phyloP scores from a whole-genome alignment of 2,329 filamentous ascomycete genomes.

The Chaetoscypha palmicola region DNA sequence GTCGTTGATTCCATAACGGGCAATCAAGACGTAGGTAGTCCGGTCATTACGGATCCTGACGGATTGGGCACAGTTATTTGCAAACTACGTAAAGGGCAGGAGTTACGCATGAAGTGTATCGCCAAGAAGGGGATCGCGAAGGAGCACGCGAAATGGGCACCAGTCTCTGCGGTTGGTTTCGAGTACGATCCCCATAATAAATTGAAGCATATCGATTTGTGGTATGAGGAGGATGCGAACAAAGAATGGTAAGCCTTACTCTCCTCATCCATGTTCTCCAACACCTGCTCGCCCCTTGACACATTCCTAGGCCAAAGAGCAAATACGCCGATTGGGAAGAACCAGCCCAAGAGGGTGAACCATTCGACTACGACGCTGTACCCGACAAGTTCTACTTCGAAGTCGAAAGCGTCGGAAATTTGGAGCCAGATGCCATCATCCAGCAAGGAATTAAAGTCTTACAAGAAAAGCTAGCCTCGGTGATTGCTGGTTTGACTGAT shows the following conservation, averaged over 20 bases:
- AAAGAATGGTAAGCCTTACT: conserved; percentile 85
- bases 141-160: conserved; percentile 97
- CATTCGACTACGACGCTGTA: conserved; percentile 84
- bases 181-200: conserved; percentile 99
- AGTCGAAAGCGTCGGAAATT: conserved; percentile 79
- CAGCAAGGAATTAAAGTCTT: conserved; percentile 81
- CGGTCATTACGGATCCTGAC: conserved; percentile 77
- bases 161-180: conserved; percentile 85
- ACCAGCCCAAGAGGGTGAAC: conserved; percentile 70
- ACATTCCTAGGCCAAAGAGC: conserved; percentile 61
- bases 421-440: conserved; percentile 85
- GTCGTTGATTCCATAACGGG: conserved; percentile 62
- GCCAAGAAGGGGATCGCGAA: conserved; percentile 99
- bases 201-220: conserved; percentile 82
- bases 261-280: conserved; percentile 12
- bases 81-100: conserved; percentile 84
- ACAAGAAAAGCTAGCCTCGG: conserved; percentile 79
- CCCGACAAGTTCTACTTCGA: conserved; percentile 88
- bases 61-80: conserved; percentile 78
- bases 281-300: neutral
- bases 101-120: conserved; percentile 82
- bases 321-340: conserved; percentile 77
- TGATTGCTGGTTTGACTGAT: conserved; percentile 61
- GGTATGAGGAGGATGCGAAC: conserved; percentile 81
- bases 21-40: conserved; percentile 69